Percentiles rank a stretch among this genome's conserved stretches.
Conservation (phyloP, 257 asterid species). For the Prunella vulgaris region DNA sequence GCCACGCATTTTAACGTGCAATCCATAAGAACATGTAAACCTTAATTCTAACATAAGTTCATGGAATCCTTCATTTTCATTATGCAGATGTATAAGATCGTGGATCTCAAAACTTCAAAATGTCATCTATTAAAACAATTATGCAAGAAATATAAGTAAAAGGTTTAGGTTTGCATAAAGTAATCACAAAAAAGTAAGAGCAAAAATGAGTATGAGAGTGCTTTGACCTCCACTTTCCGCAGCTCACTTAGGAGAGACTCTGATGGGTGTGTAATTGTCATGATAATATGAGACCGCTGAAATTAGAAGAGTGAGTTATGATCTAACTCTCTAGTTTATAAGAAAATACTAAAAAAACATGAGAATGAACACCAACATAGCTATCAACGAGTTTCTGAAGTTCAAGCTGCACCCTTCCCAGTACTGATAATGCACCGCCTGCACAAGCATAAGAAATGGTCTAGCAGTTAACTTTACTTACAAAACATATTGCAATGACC, state of each 20-base stretch:
- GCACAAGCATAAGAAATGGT: constrained; percentile 33
- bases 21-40: not conserved
- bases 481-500: not conserved
- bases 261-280: constrained; percentile 88
- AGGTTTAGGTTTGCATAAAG: not conserved
- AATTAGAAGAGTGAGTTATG: constrained; percentile 32
- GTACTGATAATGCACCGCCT: constrained; percentile 65
- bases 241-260: constrained; percentile 95
- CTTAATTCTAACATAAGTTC: not conserved
- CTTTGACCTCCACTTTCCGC: constrained; percentile 88
- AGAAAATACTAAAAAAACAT: constrained; percentile 7
- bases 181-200: not conserved
- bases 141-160: not conserved
- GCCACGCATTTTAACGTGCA: constrained; percentile 4
- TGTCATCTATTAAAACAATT: not conserved
- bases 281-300: constrained; percentile 79
- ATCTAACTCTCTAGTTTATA: constrained; percentile 13
- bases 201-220: not conserved
- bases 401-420: constrained; percentile 82
- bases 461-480: not conserved
- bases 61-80: not conserved
- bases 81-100: not conserved
- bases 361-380: constrained; percentile 61
- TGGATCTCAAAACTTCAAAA: constrained; percentile 11
- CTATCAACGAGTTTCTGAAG: constrained; percentile 80